phyloP scores from a whole-genome alignment of 2,329 filamentous ascomycete genomes.

The Polychaeton citri region DNA sequence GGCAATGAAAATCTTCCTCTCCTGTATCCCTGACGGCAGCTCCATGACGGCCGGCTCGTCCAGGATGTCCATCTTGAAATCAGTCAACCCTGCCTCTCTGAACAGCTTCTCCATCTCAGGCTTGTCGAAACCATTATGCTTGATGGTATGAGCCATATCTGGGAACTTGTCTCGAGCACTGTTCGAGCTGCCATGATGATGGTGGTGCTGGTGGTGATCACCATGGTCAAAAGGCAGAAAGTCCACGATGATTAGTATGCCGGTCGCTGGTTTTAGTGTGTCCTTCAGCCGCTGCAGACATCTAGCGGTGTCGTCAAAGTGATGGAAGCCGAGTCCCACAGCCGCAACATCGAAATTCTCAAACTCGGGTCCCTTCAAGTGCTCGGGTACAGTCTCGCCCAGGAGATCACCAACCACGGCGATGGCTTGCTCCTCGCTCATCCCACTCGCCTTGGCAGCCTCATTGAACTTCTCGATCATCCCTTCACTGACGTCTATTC shows the following conservation, averaged over 20 bases:
- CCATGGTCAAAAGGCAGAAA: slow-evolving; percentile 12
- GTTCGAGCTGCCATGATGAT: background rate
- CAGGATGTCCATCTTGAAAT: slow-evolving; percentile 18
- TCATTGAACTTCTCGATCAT: slow-evolving; percentile 21
- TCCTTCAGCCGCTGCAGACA: slow-evolving; percentile 15
- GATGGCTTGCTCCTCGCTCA: slow-evolving; percentile 11
- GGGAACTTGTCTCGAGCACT: slow-evolving; percentile 4
- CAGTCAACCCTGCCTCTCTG: slow-evolving; percentile 13
- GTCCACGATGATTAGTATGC: slow-evolving; percentile 17
- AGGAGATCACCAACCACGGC: slow-evolving; percentile 25
- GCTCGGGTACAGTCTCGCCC: slow-evolving; percentile 11
- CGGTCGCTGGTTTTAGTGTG: slow-evolving; percentile 14
- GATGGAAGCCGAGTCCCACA: slow-evolving; percentile 33
- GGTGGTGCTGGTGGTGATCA: slow-evolving; percentile 1
- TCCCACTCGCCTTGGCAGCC: slow-evolving; percentile 10
- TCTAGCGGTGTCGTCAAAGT: slow-evolving; percentile 23
- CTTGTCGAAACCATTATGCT: slow-evolving; percentile 19
- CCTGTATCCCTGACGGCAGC: slow-evolving; percentile 3
- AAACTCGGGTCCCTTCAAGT: slow-evolving; percentile 18
- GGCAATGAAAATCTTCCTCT: slow-evolving; percentile 19
- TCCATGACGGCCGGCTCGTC: slow-evolving; percentile 17
- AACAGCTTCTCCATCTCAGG: slow-evolving; percentile 15
- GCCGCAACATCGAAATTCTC: slow-evolving; percentile 29
- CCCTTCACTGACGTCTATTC: slow-evolving; percentile 19
- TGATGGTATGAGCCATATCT: slow-evolving; percentile 19